Base-by-base conservation (phyloP, 495 filamentous ascomycete species). In the Hypoxylon intermedium region DNA sequence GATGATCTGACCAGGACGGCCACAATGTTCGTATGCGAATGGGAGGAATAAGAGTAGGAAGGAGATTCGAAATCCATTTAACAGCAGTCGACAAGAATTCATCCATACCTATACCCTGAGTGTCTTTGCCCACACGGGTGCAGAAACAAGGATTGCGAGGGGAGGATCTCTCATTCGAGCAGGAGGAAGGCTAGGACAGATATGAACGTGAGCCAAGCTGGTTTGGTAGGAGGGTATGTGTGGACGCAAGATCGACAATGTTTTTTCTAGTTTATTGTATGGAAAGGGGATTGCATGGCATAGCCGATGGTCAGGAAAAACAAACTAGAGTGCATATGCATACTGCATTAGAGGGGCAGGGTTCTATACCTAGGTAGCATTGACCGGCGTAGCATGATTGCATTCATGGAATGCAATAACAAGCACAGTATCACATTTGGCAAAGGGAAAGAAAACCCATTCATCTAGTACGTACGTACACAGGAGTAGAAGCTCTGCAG, bases 21-120 rank as follows among this genome's bases (percentile, higher is more conserved):
- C 67, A 44, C n/a, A n/a, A n/a, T n/a, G 38, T 53, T 64, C 55
- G 49, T 55, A 49, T 49, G 26, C 26, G 36, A 26, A 49, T n/a
- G 42, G 43, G 33, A 47, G 28, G 9, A 3, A 43, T 24, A 36
- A 13, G 38, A 23, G 24, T 31, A 26, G 7, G 24, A 26, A 26
- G 24, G 7, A 26, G 24, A 26, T n/a, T n/a, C n/a, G n/a, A n/a
- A n/a, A n/a, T n/a, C n/a, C n/a, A n/a, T n/a, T n/a, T n/a, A n/a
- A 26, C 24, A 26, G 7, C 24, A 26, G 13, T n/a, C 16, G 4
- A 38, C 42, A 31, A 49, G 19, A 16, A n/a, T n/a, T n/a, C n/a
- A n/a, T n/a, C n/a, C n/a, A n/a, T n/a, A n/a, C n/a, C n/a, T n/a
- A n/a, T n/a, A n/a, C n/a, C n/a, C n/a, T n/a, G n/a, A n/a, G n/a